Evolutionary conservation across 768 basidiomycete species (phyloP), one percentile per base, ranked within the genome.

Genomic region (Nidula microcarpa): DNA sequence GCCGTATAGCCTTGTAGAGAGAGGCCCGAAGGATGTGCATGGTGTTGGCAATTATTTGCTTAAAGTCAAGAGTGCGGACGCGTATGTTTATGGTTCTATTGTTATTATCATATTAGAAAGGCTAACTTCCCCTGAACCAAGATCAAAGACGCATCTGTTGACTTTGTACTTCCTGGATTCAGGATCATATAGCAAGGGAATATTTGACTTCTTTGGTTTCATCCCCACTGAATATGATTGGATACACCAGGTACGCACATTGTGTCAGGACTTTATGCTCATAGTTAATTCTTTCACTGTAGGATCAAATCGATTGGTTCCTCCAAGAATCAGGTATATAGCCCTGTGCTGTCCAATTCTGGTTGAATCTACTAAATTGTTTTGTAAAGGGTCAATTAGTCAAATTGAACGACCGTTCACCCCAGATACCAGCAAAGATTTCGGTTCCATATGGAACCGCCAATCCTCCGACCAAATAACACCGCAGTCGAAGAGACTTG

Each of bases 141-240:
- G 91, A 43, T 94, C 92, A 10, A 89, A 82, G 68, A 94, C 85
- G 0, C 93, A 95, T 56, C 74, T 94, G n/a, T 73, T 96, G 56
- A 93, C 94, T 0, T 65, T 98, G 2, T 98, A 96, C 67, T 91
- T 96, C 75, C 68, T 98, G 53, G 94, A 98, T 64, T 94, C 93
- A 0, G 91, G 91, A 8, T 72, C 85, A 1, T 94, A 94, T 67
- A 77, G 83, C 1, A 80, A 72, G 34, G 84, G 86, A 0, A 66
- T 77, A 41, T 64, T 76, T 32, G 80, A 86, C 58, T 84, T 79
- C 70, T 80, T 86, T 51, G 87, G 80, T 2, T 78, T 84, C 55
- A 80, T 85, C 53, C 78, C 86, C 1, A 81, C 86, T 0, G 89
- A 85, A 53, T 95, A 93, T 62, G 94, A 97, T 65, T 97, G 85